These are phyloP conservation scores for Multifurca ochricompacta DNA, from an alignment of 768 basidiomycete genomes.

Conservation along the genomic window DNA sequence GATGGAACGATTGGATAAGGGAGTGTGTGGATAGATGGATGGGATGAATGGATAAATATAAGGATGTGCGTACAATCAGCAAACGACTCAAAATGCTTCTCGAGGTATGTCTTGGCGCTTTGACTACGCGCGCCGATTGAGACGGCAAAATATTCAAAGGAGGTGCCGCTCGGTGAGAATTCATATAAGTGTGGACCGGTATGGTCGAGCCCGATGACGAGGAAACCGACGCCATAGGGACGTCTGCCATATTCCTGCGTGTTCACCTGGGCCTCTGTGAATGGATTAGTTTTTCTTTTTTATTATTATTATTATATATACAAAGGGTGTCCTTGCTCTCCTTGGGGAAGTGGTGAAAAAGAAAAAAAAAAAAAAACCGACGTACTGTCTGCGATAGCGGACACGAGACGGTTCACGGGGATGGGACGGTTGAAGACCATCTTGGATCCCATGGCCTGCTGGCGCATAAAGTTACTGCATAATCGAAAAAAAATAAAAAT, in stretches of 20 bases:
- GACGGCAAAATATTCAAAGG: conserved; percentile 97
- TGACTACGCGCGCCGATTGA: conserved; percentile 98
- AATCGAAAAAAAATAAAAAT: no score
- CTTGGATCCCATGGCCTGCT: conserved; percentile 91
- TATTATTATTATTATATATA: no score
- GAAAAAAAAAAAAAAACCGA: conserved; percentile 19
- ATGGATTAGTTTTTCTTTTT: no score
- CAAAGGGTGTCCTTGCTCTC: no score
- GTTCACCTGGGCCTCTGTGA: conserved; percentile 93
- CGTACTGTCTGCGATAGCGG: conserved; percentile 91
- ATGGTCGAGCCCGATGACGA: conserved; percentile 93
- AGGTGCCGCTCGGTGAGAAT: conserved; percentile 95
- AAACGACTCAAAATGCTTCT: conserved; percentile 88
- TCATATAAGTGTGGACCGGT: conserved; percentile 98
- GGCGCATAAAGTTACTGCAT: conserved; percentile 94
- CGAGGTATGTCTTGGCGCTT: conserved; percentile 97
- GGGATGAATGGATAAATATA: no score
- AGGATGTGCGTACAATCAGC: conserved; percentile 73
- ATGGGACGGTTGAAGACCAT: conserved; percentile 96
- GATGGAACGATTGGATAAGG: no score
- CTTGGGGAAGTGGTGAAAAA: neutral
- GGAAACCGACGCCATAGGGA: conserved; percentile 97
- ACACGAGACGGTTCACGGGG: conserved; percentile 89
- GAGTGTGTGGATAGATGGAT: no score
- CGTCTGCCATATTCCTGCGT: conserved; percentile 97